Evolutionary conservation across 2,329 filamentous ascomycete species (phyloP), one percentile per base, ranked within the genome.

Genomic region (Lecanicillium sp.): DNA sequence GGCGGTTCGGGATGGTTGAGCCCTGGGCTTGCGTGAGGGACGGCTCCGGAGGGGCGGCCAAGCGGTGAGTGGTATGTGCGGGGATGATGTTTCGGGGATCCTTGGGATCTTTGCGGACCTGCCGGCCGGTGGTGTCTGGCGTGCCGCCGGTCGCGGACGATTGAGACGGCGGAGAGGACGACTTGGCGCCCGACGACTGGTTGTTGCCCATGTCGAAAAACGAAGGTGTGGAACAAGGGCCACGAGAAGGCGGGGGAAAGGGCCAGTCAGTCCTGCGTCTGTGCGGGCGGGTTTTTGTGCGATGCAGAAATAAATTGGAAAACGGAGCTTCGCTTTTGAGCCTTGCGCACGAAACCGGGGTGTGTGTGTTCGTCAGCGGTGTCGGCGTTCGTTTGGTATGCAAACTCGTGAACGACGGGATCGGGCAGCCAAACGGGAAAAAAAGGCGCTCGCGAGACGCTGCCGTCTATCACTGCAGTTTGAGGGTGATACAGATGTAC

Each of bases 11-110:
- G 52, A 64, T 62, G 45, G 70, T 74, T 41, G 72, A 75, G 49
- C 74, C 74, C 41, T 73, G 69, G 36, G 76, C 77, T 57, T 77
- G 74, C 47, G 76, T 70, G 45, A 77, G 68, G 36, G 77, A 79
- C 38, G 72, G 69, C 60, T 81, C 77, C 43, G 77, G 77, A 35
- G 76, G 75, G 40, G 72, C 77, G 49, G 70, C 71, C 43, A 69
- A 72, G 47, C 73, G 68, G 48, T 74, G 72, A 43, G 68, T 64
- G 45, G 68, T 64, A 47, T 76, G 72, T 46, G 73, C 68, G 43
- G 72, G 66, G 53, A 75, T 71, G 52, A 72, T 72, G 52, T 72
- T 71, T 58, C 66, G 66, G 46, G 63, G 64, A 47, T 70, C 66
- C 51, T 25, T 25, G 22, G 22, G 11, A 59, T 61, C 57, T 61